Base-by-base conservation (phyloP, 2,329 filamentous ascomycete genomes). In the Didymosphaeria variabile region DNA sequence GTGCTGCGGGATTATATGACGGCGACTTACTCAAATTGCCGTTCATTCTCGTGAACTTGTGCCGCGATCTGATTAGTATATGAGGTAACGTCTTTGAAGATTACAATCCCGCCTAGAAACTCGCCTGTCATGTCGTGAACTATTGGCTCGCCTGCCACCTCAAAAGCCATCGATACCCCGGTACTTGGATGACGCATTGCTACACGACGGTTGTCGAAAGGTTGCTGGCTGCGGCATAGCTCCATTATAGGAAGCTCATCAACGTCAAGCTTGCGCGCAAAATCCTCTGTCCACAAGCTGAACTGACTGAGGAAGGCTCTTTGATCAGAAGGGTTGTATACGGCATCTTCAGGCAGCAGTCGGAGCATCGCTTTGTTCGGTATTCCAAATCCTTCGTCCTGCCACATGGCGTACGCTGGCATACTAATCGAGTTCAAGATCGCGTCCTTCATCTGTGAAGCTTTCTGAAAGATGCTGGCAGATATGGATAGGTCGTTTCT, bases 381-480 rank as follows among this genome's bases (percentile, higher is more conserved):
- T 46, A 93, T 88, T 0, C 87, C 88, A 50, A 93, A 88, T 51
- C 87, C 90, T 56, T 90, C 87, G 66, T 94, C 91, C 71, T 89
- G 90, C 91, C 91, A 94, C 88, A 93, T 91, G 26, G 90, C 74
- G 47, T 93, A 81, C 23, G 92, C 89, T 0, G 91, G 91, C 72
- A 92, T 88, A 62, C 88, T 86, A 29, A 91, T 91, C 42, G 88
- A 91, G 71, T 93, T 90, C 7, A 94, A 80, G 19, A 94, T 83
- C 0, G 91, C 90, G 72, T 94, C 91, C 75, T 93, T 94, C 80
- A 94, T 87, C 54, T 89, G 82, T 8, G 86, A 87, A 57, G 91
- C 87, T 73, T 93, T 94, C 68, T 91, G 88, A 26, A 93, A 83
- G 13, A 90, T 81, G 0, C 90, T 90, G 0, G 90, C 88, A 2